Evolutionary conservation across 148 eudicot genomes (phyloP).

Genomic region (Spergularia marina): DNA sequence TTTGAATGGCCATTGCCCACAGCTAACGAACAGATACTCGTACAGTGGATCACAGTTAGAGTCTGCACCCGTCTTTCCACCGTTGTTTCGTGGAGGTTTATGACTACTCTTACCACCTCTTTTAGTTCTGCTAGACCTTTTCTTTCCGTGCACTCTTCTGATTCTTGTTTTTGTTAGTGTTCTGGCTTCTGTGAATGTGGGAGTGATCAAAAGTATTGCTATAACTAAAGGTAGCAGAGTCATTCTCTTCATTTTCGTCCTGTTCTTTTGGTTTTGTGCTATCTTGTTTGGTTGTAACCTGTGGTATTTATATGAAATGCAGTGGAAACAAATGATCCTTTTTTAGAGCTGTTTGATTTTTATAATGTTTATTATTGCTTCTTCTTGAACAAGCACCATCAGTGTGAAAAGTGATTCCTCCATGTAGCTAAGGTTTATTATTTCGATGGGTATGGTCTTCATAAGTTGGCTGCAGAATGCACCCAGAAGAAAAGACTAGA

Average conservation of each 20-base stretch:
- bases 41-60: slow-evolving; percentile 33
- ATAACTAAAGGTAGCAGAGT: slow-evolving; percentile 12
- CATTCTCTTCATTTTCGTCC: slow-evolving; percentile 23
- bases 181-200: slow-evolving; percentile 26
- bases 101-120: slow-evolving; percentile 13
- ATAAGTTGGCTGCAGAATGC: slow-evolving; percentile 10
- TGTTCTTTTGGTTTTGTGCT: neutral
- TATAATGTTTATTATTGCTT: neutral
- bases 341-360: neutral
- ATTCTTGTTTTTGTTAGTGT: slow-evolving; percentile 15
- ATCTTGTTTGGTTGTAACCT: neutral
- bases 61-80: slow-evolving; percentile 9
- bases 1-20: slow-evolving; percentile 32
- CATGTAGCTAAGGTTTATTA: slow-evolving; percentile 7
- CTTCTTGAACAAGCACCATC: neutral
- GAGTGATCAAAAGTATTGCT: slow-evolving; percentile 23
- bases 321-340: neutral
- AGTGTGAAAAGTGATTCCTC: slow-evolving; percentile 15
- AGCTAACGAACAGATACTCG: slow-evolving; percentile 27
- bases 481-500: neutral
- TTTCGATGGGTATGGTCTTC: slow-evolving; percentile 13
- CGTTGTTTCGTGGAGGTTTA: neutral
- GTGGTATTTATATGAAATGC: slow-evolving; percentile 10
- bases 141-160: slow-evolving; percentile 15
- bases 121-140: slow-evolving; percentile 14